These are phyloP conservation scores for Penium margaritaceum DNA, from an alignment of 139 green algal species.

Conservation along the genomic window DNA sequence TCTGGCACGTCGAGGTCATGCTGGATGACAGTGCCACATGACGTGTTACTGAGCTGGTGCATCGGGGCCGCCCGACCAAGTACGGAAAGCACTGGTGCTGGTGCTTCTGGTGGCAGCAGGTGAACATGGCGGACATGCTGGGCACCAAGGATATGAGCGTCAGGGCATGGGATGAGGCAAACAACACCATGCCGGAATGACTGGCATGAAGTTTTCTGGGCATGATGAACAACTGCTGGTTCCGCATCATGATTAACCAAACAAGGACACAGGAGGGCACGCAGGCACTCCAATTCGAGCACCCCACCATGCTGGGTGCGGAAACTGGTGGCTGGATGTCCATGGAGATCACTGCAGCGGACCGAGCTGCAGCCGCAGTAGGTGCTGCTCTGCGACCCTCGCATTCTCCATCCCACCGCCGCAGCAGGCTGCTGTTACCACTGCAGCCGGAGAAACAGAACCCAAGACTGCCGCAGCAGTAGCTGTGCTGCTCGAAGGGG, in stretches of 20 bases:
- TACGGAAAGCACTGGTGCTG: constrained; percentile 74
- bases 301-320: constrained; percentile 60
- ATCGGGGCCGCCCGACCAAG: constrained; percentile 10
- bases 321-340: constrained; percentile 52
- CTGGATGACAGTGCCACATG: constrained; percentile 75
- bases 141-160: neutral
- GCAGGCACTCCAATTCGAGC: constrained; percentile 66
- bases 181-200: constrained; percentile 46
- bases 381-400: no score
- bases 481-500: no score
- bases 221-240: constrained; percentile 95
- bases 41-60: constrained; percentile 61
- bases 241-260: constrained; percentile 48
- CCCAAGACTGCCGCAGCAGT: no score
- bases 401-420: no score
- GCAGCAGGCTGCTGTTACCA: no score
- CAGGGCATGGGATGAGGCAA: constrained; percentile 49
- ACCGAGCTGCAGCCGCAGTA: no score
- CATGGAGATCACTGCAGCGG: no score
- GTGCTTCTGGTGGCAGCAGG: constrained; percentile 17
- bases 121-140: neutral
- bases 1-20: constrained; percentile 70
- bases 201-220: constrained; percentile 76
- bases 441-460: no score
- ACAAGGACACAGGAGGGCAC: constrained; percentile 8